A percentile compares a stretch with the other conserved stretches of the same genome.
Evolutionary conservation across 2,329 filamentous ascomycete species (phyloP).

Genomic region (Paracoccidioides lutzii): DNA sequence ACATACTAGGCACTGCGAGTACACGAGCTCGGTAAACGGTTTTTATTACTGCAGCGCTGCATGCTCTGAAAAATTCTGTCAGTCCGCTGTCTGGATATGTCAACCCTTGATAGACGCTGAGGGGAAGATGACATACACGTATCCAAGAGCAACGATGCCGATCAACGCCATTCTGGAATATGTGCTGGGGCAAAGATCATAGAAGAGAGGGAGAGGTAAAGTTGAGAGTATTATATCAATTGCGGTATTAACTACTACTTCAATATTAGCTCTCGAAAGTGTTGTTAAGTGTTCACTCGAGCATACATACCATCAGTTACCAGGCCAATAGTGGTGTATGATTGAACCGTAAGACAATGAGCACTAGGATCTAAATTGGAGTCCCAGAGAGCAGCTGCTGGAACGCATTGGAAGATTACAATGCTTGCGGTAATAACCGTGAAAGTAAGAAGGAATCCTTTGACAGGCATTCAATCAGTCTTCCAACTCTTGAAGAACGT

Average conservation of each 20-base stretch:
- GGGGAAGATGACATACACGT: constrained; percentile 21
- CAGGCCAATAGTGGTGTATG: constrained; percentile 35
- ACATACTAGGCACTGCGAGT: constrained; percentile 20
- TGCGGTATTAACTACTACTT: constrained; percentile 19
- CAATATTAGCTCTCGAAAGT: not conserved
- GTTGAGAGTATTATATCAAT: constrained; percentile 35
- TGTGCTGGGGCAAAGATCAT: constrained; percentile 30
- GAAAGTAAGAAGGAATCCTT: constrained; percentile 31
- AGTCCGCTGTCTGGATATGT: not conserved
- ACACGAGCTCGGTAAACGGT: constrained; percentile 26
- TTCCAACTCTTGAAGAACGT: too few relatives aligned
- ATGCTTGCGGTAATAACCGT: constrained; percentile 34
- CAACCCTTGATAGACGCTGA: not conserved
- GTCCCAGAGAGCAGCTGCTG: constrained; percentile 36
- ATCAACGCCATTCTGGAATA: constrained; percentile 29
- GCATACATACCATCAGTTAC: constrained; percentile 26
- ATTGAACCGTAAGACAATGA: constrained; percentile 31
- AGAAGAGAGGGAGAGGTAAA: constrained; percentile 32
- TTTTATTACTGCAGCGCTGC: constrained; percentile 31
- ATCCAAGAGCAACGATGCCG: constrained; percentile 32
- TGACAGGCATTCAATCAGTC: constrained; percentile 9
- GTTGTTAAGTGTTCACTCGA: not conserved
- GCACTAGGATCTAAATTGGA: constrained; percentile 22
- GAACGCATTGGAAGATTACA: constrained; percentile 37
- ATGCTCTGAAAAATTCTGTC: constrained; percentile 19